Evolutionary conservation across 148 eudicot genomes (phyloP).

Genomic region (Rhododendron molle): DNA sequence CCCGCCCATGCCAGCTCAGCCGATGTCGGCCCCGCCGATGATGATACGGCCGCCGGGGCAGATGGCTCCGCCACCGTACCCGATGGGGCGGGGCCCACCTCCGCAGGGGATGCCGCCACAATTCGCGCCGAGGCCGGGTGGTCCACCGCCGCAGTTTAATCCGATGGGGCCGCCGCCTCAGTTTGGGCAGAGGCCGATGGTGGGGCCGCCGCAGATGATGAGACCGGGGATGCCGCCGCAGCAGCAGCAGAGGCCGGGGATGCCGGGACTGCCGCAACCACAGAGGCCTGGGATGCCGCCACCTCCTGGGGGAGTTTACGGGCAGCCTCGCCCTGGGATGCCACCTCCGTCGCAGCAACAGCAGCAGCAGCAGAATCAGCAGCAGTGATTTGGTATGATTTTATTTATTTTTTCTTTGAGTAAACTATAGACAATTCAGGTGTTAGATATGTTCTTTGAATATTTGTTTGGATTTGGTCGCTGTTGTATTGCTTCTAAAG

Average conservation of each 20-base stretch:
- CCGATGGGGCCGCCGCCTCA: constrained; percentile 36
- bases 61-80: constrained; percentile 36
- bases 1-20: constrained; percentile 52
- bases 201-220: constrained; percentile 41
- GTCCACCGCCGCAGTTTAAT: constrained; percentile 44
- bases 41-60: constrained; percentile 34
- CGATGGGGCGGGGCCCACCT: constrained; percentile 34
- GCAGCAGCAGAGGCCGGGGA: constrained; percentile 43
- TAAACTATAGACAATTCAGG: background rate
- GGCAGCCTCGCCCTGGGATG: constrained; percentile 45
- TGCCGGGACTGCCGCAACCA: constrained; percentile 38
- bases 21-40: constrained; percentile 33
- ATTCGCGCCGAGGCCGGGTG: constrained; percentile 36
- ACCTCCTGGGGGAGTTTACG: constrained; percentile 18
- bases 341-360: constrained; percentile 32
- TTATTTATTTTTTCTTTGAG: background rate
- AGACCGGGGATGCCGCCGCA: constrained; percentile 55
- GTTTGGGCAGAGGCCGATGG: constrained; percentile 61
- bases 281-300: background rate
- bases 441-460: background rate
- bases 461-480: background rate
- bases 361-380: constrained; percentile 40
- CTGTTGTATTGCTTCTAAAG: background rate
- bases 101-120: constrained; percentile 37
- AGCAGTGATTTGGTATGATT: constrained; percentile 17